Base-by-base conservation (phyloP, 1,139 yeast genomes). In the Blastobotrys buckinghamii region DNA sequence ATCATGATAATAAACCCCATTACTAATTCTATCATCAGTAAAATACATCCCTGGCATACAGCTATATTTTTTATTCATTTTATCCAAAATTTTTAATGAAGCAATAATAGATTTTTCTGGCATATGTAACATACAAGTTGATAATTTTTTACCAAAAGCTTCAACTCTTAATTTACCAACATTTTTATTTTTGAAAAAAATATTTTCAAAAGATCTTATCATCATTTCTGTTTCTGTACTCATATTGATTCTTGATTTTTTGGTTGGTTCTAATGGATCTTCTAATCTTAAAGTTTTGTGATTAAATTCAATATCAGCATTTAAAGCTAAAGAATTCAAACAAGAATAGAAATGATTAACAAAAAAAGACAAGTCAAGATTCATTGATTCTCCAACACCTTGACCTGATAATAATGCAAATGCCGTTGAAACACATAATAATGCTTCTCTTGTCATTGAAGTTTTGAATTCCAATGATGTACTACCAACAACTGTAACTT, bases 101-200 rank as follows among this genome's bases (percentile, higher is more conserved):
- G 96, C 95, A 58, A 87, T 73, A 0, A 88, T 71, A 0, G 97
- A 82, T 67, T 87, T 88, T 64, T 92, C 98, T 1, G 97, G 97
- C 17, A 89, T 74, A 50, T 89, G 87, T 46, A 85, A 72, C 47
- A 80, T 63, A 16, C 79, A 67, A 60, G 82, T 75, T 51, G 88
- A 82, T 35, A 92, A 65, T 55, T 96, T 73, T 64, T 92, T 92
- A 16, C 88, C 79, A 65, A 90, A 90, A 0, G 96, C 89, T 42
- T 85, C 71, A 8, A 95, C 88, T 56, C 97, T 76, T 35, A 77
- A 71, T 44, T 76, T 73, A 2, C 92, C 79, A 1, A 89, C 90
- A 50, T 83, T 79, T 56, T 77, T 80, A 20, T 90, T 82, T 51
- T 83, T 77, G 74, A 89, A 85, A 59, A 92, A 90, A 17, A 89